Evolutionary conservation across 2,329 filamentous ascomycete species (phyloP).

Genomic region (Hawksworthiomyces lignivorus): DNA sequence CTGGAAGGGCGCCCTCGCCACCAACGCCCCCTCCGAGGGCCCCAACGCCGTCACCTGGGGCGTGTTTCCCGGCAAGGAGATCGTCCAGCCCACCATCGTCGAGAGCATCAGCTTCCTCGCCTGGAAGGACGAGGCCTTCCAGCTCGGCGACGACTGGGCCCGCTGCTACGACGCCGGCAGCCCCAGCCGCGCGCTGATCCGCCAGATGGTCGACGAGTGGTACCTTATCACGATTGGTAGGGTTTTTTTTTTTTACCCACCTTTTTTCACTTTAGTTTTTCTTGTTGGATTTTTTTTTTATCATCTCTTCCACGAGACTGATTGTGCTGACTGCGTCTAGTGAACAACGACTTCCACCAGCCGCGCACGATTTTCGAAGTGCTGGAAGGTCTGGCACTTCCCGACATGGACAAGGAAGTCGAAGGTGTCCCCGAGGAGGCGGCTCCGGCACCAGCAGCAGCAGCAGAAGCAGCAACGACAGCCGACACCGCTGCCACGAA

Average conservation of each 20-base stretch:
- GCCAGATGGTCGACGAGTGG: constrained; percentile 82
- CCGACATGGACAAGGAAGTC: constrained; percentile 47
- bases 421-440: constrained; percentile 21
- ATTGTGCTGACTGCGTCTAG: too few species aligned
- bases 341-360: constrained; percentile 96
- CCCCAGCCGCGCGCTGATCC: constrained; percentile 71
- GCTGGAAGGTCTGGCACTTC: constrained; percentile 69
- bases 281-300: neutral
- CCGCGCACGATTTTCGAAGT: constrained; percentile 74
- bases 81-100: constrained; percentile 98
- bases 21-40: constrained; percentile 76
- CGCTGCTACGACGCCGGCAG: constrained; percentile 75
- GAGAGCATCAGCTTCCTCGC: constrained; percentile 93
- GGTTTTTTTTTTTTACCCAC: constrained; percentile 22
- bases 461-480: constrained; percentile 11
- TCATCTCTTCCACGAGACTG: too few species aligned
- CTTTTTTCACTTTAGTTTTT: neutral
- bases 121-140: constrained; percentile 97
- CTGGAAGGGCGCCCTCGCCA: constrained; percentile 70
- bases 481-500: constrained; percentile 7
- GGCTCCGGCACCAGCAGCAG: neutral
- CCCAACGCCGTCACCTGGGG: constrained; percentile 99
- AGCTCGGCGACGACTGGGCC: constrained; percentile 87
- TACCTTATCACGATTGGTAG: constrained; percentile 90
- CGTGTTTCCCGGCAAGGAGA: constrained; percentile 96